Conservation (phyloP, 257 asterid species). For the Capsicum baccatum region DNA sequence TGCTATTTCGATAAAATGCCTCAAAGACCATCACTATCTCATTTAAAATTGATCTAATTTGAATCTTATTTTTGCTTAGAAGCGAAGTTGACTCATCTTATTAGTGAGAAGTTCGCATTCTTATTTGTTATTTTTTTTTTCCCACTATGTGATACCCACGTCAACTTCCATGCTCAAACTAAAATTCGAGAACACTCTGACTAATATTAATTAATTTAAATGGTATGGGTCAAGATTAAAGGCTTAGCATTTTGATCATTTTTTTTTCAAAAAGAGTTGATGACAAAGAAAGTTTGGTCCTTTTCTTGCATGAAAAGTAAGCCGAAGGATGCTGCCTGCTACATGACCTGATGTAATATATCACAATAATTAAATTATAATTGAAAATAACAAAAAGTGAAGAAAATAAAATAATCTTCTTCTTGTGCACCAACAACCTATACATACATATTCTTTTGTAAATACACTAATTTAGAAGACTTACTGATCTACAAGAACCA, state of each 20-base stretch:
- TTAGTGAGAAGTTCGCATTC: neutral
- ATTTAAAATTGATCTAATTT: neutral
- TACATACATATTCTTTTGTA: neutral
- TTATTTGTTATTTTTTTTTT: neutral
- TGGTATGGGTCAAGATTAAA: neutral
- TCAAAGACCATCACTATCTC: neutral
- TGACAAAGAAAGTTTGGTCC: neutral
- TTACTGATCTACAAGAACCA: too few relatives aligned
- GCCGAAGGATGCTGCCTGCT: neutral
- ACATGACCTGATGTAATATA: neutral
- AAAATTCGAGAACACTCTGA: neutral
- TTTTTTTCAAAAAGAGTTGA: neutral
- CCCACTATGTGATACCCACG: slow-evolving; percentile 15
- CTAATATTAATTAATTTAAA: neutral
- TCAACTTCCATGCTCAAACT: slow-evolving; percentile 11
- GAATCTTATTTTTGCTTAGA: neutral
- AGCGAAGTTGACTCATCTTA: slow-evolving; percentile 8
- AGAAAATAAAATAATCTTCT: too few relatives aligned
- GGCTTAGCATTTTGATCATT: neutral
- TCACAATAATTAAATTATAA: too few relatives aligned
- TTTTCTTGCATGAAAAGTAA: slow-evolving; percentile 20
- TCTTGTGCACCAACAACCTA: too few relatives aligned
- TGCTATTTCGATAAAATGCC: neutral
- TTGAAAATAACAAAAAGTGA: too few relatives aligned
- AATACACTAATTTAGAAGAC: too few relatives aligned